Percentiles rank a stretch among this genome's conserved stretches.
phyloP scores from a whole-genome alignment of 257 asterid species.

The Agastache rugosa region DNA sequence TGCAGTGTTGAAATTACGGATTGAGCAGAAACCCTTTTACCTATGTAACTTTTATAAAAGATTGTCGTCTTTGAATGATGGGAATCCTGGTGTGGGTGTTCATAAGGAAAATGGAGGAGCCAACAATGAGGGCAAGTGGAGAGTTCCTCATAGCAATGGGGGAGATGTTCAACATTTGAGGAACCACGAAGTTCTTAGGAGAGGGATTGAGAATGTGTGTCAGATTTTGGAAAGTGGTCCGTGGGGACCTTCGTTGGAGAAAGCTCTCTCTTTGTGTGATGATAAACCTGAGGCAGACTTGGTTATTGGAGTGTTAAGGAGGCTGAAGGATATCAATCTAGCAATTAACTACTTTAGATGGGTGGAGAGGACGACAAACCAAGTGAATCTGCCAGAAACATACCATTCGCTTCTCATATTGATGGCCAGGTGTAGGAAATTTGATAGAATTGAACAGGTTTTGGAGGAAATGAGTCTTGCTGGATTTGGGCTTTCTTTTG shows the following conservation, averaged over 20 bases:
- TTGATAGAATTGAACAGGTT: conserved; percentile 58
- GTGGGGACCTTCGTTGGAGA: conserved; percentile 82
- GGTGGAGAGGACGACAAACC: conserved; percentile 68
- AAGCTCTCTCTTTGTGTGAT: conserved; percentile 54
- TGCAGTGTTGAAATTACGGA: conserved; percentile 53
- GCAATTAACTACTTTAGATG: conserved; percentile 76
- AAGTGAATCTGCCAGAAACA: conserved; percentile 66
- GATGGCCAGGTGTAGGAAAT: conserved; percentile 64
- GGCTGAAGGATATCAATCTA: conserved; percentile 67
- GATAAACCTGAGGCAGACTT: conserved; percentile 58
- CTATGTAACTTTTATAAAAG: conserved; percentile 46
- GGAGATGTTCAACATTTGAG: conserved; percentile 42
- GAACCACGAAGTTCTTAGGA: conserved; percentile 44
- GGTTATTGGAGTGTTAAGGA: conserved; percentile 80
- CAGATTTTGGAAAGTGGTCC: conserved; percentile 62
- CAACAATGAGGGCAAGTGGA: conserved; percentile 39
- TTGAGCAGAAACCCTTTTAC: conserved; percentile 42
- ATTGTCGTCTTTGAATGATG: conserved; percentile 48
- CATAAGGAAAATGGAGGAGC: conserved; percentile 42
- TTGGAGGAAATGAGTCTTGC: conserved; percentile 91
- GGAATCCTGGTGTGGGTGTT: conserved; percentile 42
- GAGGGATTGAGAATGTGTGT: conserved; percentile 58
- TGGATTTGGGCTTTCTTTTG: conserved; percentile 71
- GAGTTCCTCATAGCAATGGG: conserved; percentile 39
- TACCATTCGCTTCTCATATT: conserved; percentile 78